Evolutionary conservation across 148 eudicot genomes (phyloP), one percentile per base, ranked within the genome.

Genomic region (Bassia scoparia): DNA sequence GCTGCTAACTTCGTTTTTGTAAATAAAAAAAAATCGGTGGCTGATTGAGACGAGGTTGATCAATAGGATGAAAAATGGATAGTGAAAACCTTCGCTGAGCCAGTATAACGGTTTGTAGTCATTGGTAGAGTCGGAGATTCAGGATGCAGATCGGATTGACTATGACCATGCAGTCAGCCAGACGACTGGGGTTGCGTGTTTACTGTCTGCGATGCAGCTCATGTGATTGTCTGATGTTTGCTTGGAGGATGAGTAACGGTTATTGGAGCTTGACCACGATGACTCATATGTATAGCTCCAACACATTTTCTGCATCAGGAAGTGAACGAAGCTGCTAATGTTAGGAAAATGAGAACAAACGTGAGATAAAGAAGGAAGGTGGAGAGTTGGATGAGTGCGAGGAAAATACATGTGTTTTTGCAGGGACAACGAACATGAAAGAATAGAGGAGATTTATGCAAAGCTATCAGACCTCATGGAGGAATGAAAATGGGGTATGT

Each of bases 371-470:
- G 73, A 88, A 90, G 76, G 90, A 81, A 70, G 80, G 85, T 30
- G 96, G 96, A 79, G 76, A 90, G 96, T 83, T 90, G 92, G 96
- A 83, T 88, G 48, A 74, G 83, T 79, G 18, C 83, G 65, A 44
- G 90, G 92, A 31, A 67, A 76, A 67, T 83, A 43, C 92, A 90
- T 35, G 83, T 84, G 67, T 90, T 90, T 74, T 62, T 85, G 68
- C 5, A 85, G 87, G 30, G 96, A 88, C 68, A 63, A 30, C 23
- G 74, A 75, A 18, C 96, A 90, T 60, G 80, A 75, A 41, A 73
- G 76, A 63, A 85, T 71, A 48, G 77, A 82, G 12, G 85, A 83
- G 74, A 79, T 90, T 48, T 85, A 83, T 34, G 77, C 79, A 0
- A 88, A 83, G 80, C 77, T 90, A 35, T 75, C 63, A 14, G 84